Percentiles rank a stretch among this genome's conserved stretches.
phyloP scores from a whole-genome alignment of 176 grass and related monocot species.

The Triticum timopheevii region DNA sequence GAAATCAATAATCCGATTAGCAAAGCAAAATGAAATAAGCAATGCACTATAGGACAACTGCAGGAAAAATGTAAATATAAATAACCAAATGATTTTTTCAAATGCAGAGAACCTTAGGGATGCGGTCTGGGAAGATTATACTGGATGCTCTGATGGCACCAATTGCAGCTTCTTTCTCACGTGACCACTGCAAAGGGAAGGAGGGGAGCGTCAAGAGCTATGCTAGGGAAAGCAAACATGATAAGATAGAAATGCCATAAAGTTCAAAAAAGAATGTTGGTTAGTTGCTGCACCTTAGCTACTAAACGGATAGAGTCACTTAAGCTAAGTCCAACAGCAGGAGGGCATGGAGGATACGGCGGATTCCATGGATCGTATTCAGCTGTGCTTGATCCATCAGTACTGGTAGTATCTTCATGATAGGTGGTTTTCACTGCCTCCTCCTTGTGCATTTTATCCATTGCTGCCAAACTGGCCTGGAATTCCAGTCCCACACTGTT shows the following conservation, averaged over 20 bases:
- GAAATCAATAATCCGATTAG: neutral
- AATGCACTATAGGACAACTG: neutral
- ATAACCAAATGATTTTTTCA: neutral
- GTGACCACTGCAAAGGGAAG: neutral
- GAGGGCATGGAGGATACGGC: constrained; percentile 1
- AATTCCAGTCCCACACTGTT: neutral
- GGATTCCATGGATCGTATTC: neutral
- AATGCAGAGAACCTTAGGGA: constrained; percentile 1
- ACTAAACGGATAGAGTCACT: neutral
- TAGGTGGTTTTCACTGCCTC: neutral
- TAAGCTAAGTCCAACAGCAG: neutral
- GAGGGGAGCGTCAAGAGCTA: neutral
- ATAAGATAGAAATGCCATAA: neutral
- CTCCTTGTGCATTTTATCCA: neutral
- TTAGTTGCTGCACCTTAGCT: constrained; percentile 1
- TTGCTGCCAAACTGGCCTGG: neutral
- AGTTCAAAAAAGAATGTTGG: neutral
- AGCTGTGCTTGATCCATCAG: neutral
- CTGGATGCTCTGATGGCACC: constrained; percentile 3
- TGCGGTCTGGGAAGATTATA: constrained; percentile 14
- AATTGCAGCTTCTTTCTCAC: neutral
- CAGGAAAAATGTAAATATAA: neutral
- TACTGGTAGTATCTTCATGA: neutral
- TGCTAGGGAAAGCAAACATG: neutral
- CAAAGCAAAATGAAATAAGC: neutral